Conservation (phyloP, 805 yeast species). For the Debaryomyces prosopidis region DNA sequence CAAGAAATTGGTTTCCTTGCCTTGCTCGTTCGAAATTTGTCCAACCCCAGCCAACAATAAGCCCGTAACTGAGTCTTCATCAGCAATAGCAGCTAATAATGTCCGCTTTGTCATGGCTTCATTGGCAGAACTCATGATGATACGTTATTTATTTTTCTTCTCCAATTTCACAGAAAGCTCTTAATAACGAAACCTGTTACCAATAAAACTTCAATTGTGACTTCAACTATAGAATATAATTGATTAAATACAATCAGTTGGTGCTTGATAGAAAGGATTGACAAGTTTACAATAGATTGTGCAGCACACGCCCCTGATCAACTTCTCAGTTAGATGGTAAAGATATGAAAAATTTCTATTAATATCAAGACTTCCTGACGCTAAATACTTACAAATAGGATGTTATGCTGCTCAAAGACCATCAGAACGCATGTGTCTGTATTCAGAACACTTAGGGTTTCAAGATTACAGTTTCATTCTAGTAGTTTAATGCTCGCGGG, state of each 20-base stretch:
- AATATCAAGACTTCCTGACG: no score
- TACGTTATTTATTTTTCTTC: neutral
- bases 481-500: conserved; percentile 51
- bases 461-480: conserved; percentile 12
- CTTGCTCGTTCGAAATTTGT: conserved; percentile 63
- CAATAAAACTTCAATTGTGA: neutral
- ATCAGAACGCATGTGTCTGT: neutral
- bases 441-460: neutral
- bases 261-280: neutral
- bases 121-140: conserved; percentile 27
- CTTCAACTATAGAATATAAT: neutral
- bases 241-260: neutral
- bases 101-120: conserved; percentile 66
- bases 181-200: no score
- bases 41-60: conserved; percentile 94
- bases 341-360: neutral
- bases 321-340: neutral
- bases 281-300: neutral
- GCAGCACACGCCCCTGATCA: neutral
- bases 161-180: neutral
- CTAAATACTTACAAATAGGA: no score
- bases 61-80: conserved; percentile 97
- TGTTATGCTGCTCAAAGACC: neutral
- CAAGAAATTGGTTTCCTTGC: conserved; percentile 77
- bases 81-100: conserved; percentile 91